Evolutionary conservation across 2,329 filamentous ascomycete species (phyloP).

Genomic region (Magnaporthiopsis rhizophila): DNA sequence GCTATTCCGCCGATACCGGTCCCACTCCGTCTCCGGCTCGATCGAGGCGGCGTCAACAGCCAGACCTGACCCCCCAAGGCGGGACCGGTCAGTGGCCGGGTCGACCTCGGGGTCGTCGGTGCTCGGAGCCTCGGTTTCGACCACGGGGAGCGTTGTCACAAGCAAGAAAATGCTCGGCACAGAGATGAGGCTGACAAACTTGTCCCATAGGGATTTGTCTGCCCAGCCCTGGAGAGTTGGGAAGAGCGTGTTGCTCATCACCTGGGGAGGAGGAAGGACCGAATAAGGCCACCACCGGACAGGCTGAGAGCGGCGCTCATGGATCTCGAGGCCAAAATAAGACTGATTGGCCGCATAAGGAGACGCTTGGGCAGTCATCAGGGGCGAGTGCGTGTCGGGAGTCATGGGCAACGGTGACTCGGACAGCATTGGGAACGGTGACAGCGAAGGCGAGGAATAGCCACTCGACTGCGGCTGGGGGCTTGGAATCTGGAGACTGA

Average conservation of each 20-base stretch:
- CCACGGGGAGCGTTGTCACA: constrained; percentile 83
- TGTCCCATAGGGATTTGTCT: constrained; percentile 78
- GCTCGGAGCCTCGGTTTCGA: constrained; percentile 51
- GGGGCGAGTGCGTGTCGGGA: constrained; percentile 29
- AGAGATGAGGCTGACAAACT: constrained; percentile 70
- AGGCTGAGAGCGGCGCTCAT: constrained; percentile 31
- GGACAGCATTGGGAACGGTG: constrained; percentile 61
- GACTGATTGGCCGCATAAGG: constrained; percentile 10
- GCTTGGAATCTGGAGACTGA: constrained; percentile 41
- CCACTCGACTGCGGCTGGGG: constrained; percentile 33
- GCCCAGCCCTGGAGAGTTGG: constrained; percentile 79
- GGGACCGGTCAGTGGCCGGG: constrained; percentile 20
- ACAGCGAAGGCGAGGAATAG: constrained; percentile 38
- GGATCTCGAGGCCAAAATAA: constrained; percentile 35
- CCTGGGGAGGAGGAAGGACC: constrained; percentile 62
- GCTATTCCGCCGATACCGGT: constrained; percentile 46
- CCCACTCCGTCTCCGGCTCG: constrained; percentile 47
- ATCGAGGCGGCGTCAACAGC: constrained; percentile 16
- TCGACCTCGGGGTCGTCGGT: constrained; percentile 36
- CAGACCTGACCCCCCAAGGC: constrained; percentile 5
- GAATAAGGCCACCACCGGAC: constrained; percentile 77
- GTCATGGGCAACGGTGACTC: constrained; percentile 46
- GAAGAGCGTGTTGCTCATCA: constrained; percentile 69
- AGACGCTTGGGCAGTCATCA: neutral
- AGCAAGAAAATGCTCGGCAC: constrained; percentile 87